Conservation (phyloP, 805 yeast species). For the Lachancea fermentati region DNA sequence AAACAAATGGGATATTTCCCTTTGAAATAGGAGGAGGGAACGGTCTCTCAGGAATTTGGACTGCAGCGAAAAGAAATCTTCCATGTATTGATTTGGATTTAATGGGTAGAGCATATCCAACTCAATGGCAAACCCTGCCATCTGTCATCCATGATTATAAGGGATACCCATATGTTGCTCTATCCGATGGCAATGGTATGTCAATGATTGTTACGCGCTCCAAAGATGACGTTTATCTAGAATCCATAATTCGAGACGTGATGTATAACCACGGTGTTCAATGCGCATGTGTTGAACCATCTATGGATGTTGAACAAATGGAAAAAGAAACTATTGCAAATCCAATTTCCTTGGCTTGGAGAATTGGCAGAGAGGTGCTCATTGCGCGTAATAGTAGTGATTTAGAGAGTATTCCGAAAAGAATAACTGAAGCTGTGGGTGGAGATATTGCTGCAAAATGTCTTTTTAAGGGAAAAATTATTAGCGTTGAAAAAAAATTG, state of each 20-base stretch:
- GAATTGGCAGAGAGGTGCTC: conserved; percentile 41
- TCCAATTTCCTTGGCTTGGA: conserved; percentile 41
- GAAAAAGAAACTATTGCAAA: conserved; percentile 29
- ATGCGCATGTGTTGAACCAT: conserved; percentile 35
- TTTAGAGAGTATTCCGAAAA: conserved; percentile 32
- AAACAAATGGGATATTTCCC: conserved; percentile 34
- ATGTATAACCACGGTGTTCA: conserved; percentile 39
- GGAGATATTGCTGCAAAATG: conserved; percentile 30
- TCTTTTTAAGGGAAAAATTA: conserved; percentile 39
- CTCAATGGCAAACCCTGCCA: conserved; percentile 38
- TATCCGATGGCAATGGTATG: conserved; percentile 41
- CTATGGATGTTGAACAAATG: conserved; percentile 32
- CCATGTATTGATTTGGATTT: conserved; percentile 37
- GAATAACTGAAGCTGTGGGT: conserved; percentile 36
- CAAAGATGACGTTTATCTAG: conserved; percentile 32
- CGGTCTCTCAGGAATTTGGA: conserved; percentile 32
- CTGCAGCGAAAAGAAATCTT: conserved; percentile 25
- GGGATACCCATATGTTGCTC: conserved; percentile 23
- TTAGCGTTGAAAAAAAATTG: conserved; percentile 38
- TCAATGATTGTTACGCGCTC: conserved; percentile 32
- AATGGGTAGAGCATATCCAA: conserved; percentile 48
- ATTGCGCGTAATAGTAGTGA: conserved; percentile 36
- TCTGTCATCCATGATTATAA: conserved; percentile 16
- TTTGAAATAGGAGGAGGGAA: conserved; percentile 43
- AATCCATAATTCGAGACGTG: conserved; percentile 38